Conservation (phyloP, 495 filamentous ascomycete genomes). For the Tuber brumale region DNA sequence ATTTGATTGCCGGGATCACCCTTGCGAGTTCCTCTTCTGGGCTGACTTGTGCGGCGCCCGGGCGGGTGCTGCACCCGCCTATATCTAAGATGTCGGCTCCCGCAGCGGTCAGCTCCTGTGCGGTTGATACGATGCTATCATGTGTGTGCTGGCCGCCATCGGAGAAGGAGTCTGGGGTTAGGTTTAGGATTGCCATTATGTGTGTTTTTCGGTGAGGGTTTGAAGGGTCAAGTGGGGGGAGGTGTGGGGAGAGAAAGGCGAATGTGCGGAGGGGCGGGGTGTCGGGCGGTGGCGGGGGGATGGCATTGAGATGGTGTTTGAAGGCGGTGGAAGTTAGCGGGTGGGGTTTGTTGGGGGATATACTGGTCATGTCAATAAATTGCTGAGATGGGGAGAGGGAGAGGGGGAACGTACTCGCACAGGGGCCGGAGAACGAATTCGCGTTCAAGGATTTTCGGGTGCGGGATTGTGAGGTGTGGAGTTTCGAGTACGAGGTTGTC, state of each 20-base stretch:
- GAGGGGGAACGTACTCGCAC: conserved; percentile 59
- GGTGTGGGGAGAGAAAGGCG: conserved; percentile 57
- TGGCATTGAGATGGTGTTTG: conserved; percentile 57
- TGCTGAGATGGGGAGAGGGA: not conserved
- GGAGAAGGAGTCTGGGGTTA: conserved; percentile 96
- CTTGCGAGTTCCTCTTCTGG: conserved; percentile 68
- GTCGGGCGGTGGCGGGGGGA: conserved; percentile 50
- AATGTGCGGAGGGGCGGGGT: conserved; percentile 57
- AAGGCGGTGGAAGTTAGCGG: conserved; percentile 40
- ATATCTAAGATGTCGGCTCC: conserved; percentile 84
- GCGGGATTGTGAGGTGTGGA: conserved; percentile 72
- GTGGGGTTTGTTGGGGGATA: conserved; percentile 36
- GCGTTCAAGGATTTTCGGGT: conserved; percentile 76
- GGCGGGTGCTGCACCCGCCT: conserved; percentile 87
- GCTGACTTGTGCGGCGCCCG: conserved; percentile 58
- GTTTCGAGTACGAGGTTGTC: conserved; percentile 59
- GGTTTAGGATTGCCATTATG: conserved; percentile 90
- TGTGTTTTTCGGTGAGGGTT: conserved; percentile 61
- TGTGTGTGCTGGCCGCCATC: conserved; percentile 65
- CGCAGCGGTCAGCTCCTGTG: conserved; percentile 53
- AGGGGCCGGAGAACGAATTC: conserved; percentile 90
- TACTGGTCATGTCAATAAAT: conserved; percentile 14
- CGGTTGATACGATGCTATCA: conserved; percentile 47
- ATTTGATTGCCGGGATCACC: conserved; percentile 66
- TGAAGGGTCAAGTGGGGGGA: conserved; percentile 58